Conservation (phyloP, 352 stramenopile genomes). For the Phytopythium vexans region DNA sequence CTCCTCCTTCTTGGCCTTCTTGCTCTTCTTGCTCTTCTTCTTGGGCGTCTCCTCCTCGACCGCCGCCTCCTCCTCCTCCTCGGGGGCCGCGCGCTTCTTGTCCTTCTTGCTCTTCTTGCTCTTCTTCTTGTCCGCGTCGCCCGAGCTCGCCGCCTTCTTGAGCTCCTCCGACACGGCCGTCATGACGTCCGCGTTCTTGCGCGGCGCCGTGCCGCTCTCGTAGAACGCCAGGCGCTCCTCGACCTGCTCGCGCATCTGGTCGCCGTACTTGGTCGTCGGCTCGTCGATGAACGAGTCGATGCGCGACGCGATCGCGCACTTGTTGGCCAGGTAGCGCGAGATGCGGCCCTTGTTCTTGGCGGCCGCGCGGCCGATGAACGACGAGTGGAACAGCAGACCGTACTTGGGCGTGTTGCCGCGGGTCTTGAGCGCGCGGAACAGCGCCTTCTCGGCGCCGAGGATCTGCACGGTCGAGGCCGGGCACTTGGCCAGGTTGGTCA, state of each 20-base stretch:
- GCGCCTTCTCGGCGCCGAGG: slow-evolving; percentile 99
- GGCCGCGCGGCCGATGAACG: slow-evolving; percentile 98
- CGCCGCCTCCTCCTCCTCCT: slow-evolving; percentile 61
- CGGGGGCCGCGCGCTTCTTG: slow-evolving; percentile 70
- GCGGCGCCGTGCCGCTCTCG: slow-evolving; percentile 96
- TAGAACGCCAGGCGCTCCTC: slow-evolving; percentile 99
- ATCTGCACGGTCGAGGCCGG: slow-evolving; percentile 99
- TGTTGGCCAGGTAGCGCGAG: slow-evolving; percentile 99
- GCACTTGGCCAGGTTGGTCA: slow-evolving; percentile 99
- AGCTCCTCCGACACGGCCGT: slow-evolving; percentile 92
- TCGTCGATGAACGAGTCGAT: slow-evolving; percentile 99
- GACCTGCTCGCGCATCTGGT: slow-evolving; percentile 99
- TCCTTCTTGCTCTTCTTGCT: slow-evolving; percentile 84
- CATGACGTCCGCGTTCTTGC: slow-evolving; percentile 99
- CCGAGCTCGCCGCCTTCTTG: slow-evolving; percentile 47
- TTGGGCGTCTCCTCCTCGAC: slow-evolving; percentile 54
- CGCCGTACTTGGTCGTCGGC: slow-evolving; percentile 95
- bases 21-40: slow-evolving; percentile 86
- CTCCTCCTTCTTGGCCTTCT: slow-evolving; percentile 60
- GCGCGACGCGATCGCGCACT: slow-evolving; percentile 98
- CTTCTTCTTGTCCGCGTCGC: slow-evolving; percentile 63
- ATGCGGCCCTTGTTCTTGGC: slow-evolving; percentile 99
- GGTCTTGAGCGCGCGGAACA: slow-evolving; percentile 99
- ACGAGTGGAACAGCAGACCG: slow-evolving; percentile 99
- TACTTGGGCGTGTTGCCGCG: slow-evolving; percentile 99